phyloP scores from a whole-genome alignment of 108 stramenopile species.

The Craspedostauros australis region DNA sequence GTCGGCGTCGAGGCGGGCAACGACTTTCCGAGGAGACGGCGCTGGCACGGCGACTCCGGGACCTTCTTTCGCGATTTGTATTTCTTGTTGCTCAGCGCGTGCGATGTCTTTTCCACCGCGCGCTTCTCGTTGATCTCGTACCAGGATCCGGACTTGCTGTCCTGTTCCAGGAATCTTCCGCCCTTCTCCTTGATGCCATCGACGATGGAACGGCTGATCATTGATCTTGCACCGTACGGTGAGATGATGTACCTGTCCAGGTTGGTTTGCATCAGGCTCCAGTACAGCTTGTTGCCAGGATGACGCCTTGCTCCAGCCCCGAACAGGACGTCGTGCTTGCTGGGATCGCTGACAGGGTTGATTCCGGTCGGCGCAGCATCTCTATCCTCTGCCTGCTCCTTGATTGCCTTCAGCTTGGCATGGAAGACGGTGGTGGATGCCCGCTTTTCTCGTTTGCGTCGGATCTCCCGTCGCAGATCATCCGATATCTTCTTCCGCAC shows the following conservation, averaged over 20 bases:
- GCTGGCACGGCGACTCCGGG: not conserved
- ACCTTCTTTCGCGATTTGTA: slow-evolving; percentile 30
- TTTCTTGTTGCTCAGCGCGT: slow-evolving; percentile 53
- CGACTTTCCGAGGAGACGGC: slow-evolving; percentile 8
- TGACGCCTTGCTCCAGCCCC: slow-evolving; percentile 32
- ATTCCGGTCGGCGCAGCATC: slow-evolving; percentile 6
- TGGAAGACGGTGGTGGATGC: slow-evolving; percentile 24
- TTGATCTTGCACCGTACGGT: slow-evolving; percentile 30
- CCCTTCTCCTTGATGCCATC: slow-evolving; percentile 34
- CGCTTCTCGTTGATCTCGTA: slow-evolving; percentile 49
- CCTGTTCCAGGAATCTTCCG: slow-evolving; percentile 56
- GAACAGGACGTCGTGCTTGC: slow-evolving; percentile 23
- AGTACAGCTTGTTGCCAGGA: slow-evolving; percentile 31
- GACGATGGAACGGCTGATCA: slow-evolving; percentile 45
- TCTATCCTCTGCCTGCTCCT: slow-evolving; percentile 17
- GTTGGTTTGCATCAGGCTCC: slow-evolving; percentile 30
- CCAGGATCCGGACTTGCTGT: slow-evolving; percentile 38
- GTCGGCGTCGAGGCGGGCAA: not conserved
- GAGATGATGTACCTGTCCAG: slow-evolving; percentile 34
- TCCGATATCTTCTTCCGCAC: slow-evolving; percentile 34
- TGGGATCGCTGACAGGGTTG: slow-evolving; percentile 22
- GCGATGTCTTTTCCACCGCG: slow-evolving; percentile 66
- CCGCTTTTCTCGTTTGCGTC: slow-evolving; percentile 29
- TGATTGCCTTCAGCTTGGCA: slow-evolving; percentile 25
- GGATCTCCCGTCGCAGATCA: slow-evolving; percentile 31